Percentiles rank a stretch among this genome's conserved stretches.
phyloP scores from a whole-genome alignment of 2,329 filamentous ascomycete genomes.

The Fusarium penzigii region DNA sequence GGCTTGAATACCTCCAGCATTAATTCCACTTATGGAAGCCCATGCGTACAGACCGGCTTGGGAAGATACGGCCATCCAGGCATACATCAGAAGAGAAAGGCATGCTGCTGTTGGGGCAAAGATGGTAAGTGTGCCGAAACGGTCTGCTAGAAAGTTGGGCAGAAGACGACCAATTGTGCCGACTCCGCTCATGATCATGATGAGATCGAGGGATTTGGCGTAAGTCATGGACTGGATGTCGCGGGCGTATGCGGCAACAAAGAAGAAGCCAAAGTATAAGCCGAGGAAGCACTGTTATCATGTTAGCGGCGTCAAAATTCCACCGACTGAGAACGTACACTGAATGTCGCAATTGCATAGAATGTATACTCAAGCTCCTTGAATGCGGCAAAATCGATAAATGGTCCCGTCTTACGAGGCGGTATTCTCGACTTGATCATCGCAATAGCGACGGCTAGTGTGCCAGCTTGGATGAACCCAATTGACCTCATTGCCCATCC shows the following conservation, averaged over 20 bases:
- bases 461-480: slow-evolving; percentile 6
- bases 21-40: not conserved
- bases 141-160: not conserved
- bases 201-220: not conserved
- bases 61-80: not conserved
- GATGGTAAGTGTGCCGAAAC: not conserved
- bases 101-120: not conserved
- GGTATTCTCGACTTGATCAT: slow-evolving; percentile 3
- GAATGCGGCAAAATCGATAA: slow-evolving; percentile 8
- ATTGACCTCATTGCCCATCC: slow-evolving; percentile 5
- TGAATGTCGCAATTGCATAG: slow-evolving; percentile 4
- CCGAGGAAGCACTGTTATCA: not conserved
- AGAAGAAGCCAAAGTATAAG: slow-evolving; percentile 9
- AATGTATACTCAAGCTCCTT: slow-evolving; percentile 5
- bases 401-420: not conserved
- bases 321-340: not conserved
- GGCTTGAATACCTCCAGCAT: not conserved
- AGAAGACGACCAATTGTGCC: not conserved
- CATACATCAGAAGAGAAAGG: not conserved
- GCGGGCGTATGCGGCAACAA: slow-evolving; percentile 2
- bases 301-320: not conserved
- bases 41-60: not conserved
- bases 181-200: not conserved
- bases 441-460: not conserved
- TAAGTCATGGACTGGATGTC: not conserved